A percentile compares a stretch with the other conserved stretches of the same genome.
Conservation (phyloP, 192 early-diverging fungal species). For the Linnemannia exigua region DNA sequence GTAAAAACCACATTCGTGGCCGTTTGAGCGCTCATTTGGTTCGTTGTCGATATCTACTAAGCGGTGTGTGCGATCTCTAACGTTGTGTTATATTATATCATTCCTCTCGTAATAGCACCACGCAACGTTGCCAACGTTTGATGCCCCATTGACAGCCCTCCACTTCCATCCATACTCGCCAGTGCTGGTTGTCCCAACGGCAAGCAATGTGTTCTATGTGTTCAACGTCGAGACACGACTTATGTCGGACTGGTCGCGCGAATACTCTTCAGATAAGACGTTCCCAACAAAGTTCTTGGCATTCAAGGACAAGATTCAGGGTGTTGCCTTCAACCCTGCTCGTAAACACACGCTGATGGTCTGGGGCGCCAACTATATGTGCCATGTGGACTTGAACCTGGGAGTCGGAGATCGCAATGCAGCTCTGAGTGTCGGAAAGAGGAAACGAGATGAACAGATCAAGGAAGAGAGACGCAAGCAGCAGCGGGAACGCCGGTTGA, state of each 20-base stretch:
- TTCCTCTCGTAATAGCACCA: conserved; percentile 64
- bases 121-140: conserved; percentile 72
- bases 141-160: conserved; percentile 74
- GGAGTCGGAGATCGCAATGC: conserved; percentile 68
- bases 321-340: conserved; percentile 77
- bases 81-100: background rate
- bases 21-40: background rate
- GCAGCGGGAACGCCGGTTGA: conserved; percentile 62
- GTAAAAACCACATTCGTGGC: conserved; percentile 57
- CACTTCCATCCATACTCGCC: conserved; percentile 73
- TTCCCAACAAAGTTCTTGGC: conserved; percentile 77
- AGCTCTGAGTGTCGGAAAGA: conserved; percentile 69
- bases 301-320: conserved; percentile 79
- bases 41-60: background rate
- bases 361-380: conserved; percentile 80
- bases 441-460: conserved; percentile 67
- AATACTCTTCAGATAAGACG: conserved; percentile 68
- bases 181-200: conserved; percentile 70
- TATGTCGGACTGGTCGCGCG: conserved; percentile 87
- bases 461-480: conserved; percentile 56
- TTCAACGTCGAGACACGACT: conserved; percentile 78
- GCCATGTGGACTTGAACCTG: conserved; percentile 78
- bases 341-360: conserved; percentile 74
- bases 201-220: conserved; percentile 83
- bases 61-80: background rate